Evolutionary conservation across 169 alveolate species (phyloP).

Genomic region (Cryptosporidium parvum): DNA sequence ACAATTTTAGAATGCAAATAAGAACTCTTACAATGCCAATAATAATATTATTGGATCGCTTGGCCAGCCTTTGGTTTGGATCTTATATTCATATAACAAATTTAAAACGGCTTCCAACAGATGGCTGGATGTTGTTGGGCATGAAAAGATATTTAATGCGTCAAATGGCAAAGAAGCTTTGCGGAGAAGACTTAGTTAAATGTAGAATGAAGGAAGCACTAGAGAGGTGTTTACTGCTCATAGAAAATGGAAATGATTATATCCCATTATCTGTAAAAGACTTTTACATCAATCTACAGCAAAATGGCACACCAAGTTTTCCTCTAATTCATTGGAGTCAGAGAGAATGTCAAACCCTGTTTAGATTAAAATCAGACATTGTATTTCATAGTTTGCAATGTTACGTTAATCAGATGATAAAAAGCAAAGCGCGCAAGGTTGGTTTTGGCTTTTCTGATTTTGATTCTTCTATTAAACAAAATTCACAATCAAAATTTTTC

Average conservation of each 20-base stretch:
- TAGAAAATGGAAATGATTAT: conserved; percentile 56
- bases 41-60: conserved; percentile 25
- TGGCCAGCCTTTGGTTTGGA: conserved; percentile 75
- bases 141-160: conserved; percentile 59
- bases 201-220: conserved; percentile 53
- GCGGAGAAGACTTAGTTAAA: conserved; percentile 57
- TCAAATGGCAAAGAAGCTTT: conserved; percentile 34
- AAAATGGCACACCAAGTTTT: conserved; percentile 40
- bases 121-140: conserved; percentile 57
- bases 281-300: conserved; percentile 21
- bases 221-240: conserved; percentile 53
- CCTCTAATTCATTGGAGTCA: conserved; percentile 53
- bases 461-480: conserved; percentile 22
- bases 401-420: conserved; percentile 37
- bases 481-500: conserved; percentile 45
- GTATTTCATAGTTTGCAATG: conserved; percentile 64
- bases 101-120: conserved; percentile 48
- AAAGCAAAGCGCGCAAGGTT: conserved; percentile 33
- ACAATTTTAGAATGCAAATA: conserved; percentile 12
- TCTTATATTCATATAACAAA: conserved; percentile 51
- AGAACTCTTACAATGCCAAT: conserved; percentile 1
- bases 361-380: conserved; percentile 52
- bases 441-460: conserved; percentile 61
- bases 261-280: conserved; percentile 68
- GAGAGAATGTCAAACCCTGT: conserved; percentile 47